phyloP scores from a whole-genome alignment of 805 yeast species.

The Crinitomyces ghanaensis region DNA sequence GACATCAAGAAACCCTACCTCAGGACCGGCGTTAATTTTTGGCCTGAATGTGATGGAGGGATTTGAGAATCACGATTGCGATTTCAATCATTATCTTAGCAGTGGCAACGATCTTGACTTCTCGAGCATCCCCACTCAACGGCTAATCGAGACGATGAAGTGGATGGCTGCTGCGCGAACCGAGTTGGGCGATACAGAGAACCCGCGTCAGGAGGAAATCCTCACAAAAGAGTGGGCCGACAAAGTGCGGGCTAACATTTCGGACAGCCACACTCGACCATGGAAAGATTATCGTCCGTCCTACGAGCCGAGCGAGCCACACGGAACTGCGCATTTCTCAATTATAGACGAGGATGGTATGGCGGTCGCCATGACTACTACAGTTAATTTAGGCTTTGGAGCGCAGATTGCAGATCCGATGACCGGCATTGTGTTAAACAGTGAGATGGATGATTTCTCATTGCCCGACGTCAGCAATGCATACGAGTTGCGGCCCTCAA shows the following conservation, averaged over 20 bases:
- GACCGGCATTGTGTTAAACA: slow-evolving; percentile 77
- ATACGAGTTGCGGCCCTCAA: slow-evolving; percentile 71
- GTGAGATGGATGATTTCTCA: slow-evolving; percentile 93
- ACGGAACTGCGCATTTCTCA: slow-evolving; percentile 85
- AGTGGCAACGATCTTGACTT: slow-evolving; percentile 28
- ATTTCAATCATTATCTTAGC: slow-evolving; percentile 12
- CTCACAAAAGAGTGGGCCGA: slow-evolving; percentile 47
- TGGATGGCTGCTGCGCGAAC: slow-evolving; percentile 85
- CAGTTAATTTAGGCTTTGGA: slow-evolving; percentile 78
- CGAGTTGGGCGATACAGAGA: slow-evolving; percentile 62
- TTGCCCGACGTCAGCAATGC: slow-evolving; percentile 58
- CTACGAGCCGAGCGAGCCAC: slow-evolving; percentile 65
- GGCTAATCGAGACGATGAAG: slow-evolving; percentile 77
- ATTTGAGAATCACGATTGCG: slow-evolving; percentile 27
- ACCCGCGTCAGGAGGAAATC: slow-evolving; percentile 34
- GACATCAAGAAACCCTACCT: slow-evolving; percentile 61
- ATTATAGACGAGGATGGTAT: slow-evolving; percentile 63
- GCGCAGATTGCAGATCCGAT: slow-evolving; percentile 65
- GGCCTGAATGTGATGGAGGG: slow-evolving; percentile 58
- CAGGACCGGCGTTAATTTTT: slow-evolving; percentile 71
- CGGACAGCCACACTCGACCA: slow-evolving; percentile 43
- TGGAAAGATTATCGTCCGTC: slow-evolving; percentile 74
- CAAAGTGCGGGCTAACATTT: slow-evolving; percentile 37
- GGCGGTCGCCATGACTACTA: slow-evolving; percentile 81
- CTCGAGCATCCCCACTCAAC: slow-evolving; percentile 42